Conservation (phyloP, 768 basidiomycete genomes). For the Mycena pura region DNA sequence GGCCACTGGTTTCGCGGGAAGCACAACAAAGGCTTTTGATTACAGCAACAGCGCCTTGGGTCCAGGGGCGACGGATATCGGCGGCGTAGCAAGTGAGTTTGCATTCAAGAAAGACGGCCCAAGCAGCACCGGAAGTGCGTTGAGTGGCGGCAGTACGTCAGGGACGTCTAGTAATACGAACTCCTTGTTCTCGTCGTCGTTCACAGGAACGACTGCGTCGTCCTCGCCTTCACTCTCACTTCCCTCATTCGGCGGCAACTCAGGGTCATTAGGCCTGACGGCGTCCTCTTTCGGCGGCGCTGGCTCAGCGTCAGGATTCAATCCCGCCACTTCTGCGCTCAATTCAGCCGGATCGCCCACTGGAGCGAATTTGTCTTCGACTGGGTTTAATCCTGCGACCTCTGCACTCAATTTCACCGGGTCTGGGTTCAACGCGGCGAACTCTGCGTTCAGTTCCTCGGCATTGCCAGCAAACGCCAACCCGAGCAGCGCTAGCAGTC, state of each 20-base stretch:
- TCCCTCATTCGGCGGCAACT: conserved; percentile 5
- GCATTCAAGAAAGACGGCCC: conserved; percentile 48
- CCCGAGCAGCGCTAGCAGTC: conserved; percentile 28
- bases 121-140: background rate
- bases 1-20: conserved; percentile 24
- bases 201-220: conserved; percentile 27
- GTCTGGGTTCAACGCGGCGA: conserved; percentile 22
- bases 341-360: conserved; percentile 33
- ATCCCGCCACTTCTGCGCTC: conserved; percentile 13
- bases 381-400: conserved; percentile 1
- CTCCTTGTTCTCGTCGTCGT: conserved; percentile 23
- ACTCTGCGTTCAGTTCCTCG: conserved; percentile 24
- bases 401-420: conserved; percentile 28
- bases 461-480: conserved; percentile 35
- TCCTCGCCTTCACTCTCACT: conserved; percentile 29
- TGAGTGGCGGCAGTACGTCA: conserved; percentile 1
- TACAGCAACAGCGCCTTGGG: conserved; percentile 49
- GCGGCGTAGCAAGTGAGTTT: conserved; percentile 80
- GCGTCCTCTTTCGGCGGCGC: background rate
- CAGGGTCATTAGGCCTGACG: conserved; percentile 24
- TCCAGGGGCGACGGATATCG: conserved; percentile 61
- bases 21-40: conserved; percentile 40
- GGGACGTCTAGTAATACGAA: conserved; percentile 20
- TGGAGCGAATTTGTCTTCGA: background rate
- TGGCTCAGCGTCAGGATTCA: background rate